Conservation (phyloP, 192 early-diverging fungal genomes). For the Umbelopsis ramanniana region DNA sequence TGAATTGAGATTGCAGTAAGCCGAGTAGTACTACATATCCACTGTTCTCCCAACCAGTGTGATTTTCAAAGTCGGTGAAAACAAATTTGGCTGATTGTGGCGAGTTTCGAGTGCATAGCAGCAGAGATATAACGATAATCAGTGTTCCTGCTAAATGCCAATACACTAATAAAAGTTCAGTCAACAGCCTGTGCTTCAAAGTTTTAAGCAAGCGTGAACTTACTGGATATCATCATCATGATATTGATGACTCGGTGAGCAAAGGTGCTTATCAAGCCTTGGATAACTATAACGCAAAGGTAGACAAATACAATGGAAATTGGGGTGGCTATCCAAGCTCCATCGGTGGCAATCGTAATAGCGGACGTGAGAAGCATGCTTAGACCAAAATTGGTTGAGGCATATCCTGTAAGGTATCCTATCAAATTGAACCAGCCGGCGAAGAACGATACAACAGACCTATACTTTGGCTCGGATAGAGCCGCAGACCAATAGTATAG, state of each 20-base stretch:
- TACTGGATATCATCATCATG: conserved; percentile 45
- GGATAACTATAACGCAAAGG: conserved; percentile 41
- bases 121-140: conserved; percentile 35
- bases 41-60: conserved; percentile 35
- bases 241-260: conserved; percentile 37
- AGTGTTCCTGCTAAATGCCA: conserved; percentile 42
- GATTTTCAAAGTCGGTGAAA: conserved; percentile 43
- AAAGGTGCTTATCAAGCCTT: conserved; percentile 45
- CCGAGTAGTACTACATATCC: conserved; percentile 33
- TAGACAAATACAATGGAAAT: conserved; percentile 44
- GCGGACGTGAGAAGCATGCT: conserved; percentile 39
- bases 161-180: conserved; percentile 25
- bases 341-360: background rate
- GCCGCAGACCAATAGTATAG: conserved; percentile 26
- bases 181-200: background rate
- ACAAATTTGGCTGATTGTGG: conserved; percentile 34
- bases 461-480: conserved; percentile 36
- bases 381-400: conserved; percentile 43
- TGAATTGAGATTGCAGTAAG: conserved; percentile 39
- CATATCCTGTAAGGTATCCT: conserved; percentile 42
- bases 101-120: conserved; percentile 27
- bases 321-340: conserved; percentile 14
- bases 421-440: conserved; percentile 49
- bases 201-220: background rate
- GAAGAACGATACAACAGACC: conserved; percentile 45